A percentile compares a stretch with the other conserved stretches of the same genome.
Conservation (phyloP, 768 basidiomycete species). For the Amanita rimosa region DNA sequence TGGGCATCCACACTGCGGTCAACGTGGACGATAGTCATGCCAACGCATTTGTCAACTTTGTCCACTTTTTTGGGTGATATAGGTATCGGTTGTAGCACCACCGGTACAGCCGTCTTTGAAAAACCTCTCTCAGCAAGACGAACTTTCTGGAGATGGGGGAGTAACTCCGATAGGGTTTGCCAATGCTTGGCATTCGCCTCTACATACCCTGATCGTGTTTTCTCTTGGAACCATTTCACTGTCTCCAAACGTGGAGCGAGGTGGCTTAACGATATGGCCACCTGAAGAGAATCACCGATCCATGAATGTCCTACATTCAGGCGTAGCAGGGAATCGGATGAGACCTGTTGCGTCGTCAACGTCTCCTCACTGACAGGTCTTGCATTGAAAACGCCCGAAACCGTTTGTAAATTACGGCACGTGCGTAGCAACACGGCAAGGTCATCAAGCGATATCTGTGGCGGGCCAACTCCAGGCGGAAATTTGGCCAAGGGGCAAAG, state of each 20-base stretch:
- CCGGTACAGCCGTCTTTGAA: constrained; percentile 12
- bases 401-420: constrained; percentile 53
- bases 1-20: constrained; percentile 21
- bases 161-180: constrained; percentile 56
- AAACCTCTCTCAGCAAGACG: constrained; percentile 51
- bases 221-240: constrained; percentile 71
- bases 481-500: constrained; percentile 63
- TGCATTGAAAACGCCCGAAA: constrained; percentile 57
- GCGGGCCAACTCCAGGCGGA: constrained; percentile 37
- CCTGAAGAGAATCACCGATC: constrained; percentile 56
- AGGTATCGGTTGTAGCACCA: neutral
- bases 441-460: constrained; percentile 51
- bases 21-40: constrained; percentile 25
- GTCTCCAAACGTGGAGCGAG: constrained; percentile 60
- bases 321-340: constrained; percentile 57
- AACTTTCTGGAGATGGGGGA: constrained; percentile 63
- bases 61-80: constrained; percentile 24
- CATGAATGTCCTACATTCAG: constrained; percentile 71
- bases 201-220: constrained; percentile 57
- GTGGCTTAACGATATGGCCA: constrained; percentile 66
- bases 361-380: constrained; percentile 31
- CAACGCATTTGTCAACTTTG: constrained; percentile 35
- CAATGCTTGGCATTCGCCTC: constrained; percentile 59
- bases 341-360: constrained; percentile 33
- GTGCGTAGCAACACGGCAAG: constrained; percentile 43